Evolutionary conservation across 2,329 filamentous ascomycete genomes (phyloP).

Genomic region (Harringtonia lauricola): DNA sequence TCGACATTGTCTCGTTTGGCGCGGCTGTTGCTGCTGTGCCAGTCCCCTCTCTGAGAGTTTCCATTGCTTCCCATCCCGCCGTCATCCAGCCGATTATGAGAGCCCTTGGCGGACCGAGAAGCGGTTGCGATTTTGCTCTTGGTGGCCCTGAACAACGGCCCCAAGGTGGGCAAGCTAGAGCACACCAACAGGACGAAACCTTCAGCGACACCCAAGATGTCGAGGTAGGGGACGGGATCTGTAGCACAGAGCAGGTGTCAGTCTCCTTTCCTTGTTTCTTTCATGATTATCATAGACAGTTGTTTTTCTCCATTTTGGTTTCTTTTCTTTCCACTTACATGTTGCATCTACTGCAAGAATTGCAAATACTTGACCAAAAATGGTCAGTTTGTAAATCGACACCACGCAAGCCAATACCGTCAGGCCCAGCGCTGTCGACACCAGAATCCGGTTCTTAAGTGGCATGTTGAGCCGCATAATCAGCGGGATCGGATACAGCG

Average conservation of each 20-base stretch:
- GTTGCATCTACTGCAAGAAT: slow-evolving; percentile 6
- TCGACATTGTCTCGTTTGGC: not conserved
- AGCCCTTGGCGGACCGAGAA: not conserved
- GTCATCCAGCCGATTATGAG: no score
- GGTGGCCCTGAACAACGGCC: not conserved
- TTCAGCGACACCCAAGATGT: not conserved
- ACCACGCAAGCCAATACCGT: slow-evolving; percentile 16
- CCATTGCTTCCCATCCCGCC: no score
- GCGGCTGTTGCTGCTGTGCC: no score
- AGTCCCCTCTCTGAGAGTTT: no score
- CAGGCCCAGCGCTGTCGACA: slow-evolving; percentile 16
- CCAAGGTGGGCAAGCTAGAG: not conserved
- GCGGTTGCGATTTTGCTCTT: not conserved
- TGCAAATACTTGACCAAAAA: slow-evolving; percentile 14
- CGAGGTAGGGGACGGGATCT: not conserved
- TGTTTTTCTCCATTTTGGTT: no score
- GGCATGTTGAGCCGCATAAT: slow-evolving; percentile 22
- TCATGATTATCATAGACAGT: no score
- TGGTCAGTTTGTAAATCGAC: slow-evolving; percentile 18
- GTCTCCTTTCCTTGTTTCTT: no score
- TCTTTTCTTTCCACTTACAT: not conserved
- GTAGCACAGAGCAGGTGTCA: no score
- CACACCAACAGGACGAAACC: not conserved
- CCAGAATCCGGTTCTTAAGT: slow-evolving; percentile 15
- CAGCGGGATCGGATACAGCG: slow-evolving; percentile 19